A percentile compares a stretch with the other conserved stretches of the same genome.
Conservation (phyloP, 352 stramenopile species). For the Phytophthora tentaculata region DNA sequence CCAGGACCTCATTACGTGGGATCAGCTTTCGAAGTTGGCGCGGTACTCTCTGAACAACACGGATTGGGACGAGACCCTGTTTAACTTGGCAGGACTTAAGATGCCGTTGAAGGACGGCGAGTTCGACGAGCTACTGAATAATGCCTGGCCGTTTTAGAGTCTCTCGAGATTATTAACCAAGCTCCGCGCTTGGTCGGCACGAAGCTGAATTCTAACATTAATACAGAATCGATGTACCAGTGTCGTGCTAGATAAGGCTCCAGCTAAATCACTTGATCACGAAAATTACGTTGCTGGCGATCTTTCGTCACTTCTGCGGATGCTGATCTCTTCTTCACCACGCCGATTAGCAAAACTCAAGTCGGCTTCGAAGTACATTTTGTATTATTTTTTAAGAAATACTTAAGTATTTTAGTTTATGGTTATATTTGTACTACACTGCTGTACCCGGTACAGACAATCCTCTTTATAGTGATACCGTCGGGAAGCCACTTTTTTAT, state of each 20-base stretch:
- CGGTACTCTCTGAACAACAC: constrained; percentile 31
- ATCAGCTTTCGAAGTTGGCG: constrained; percentile 28
- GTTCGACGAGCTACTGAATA: constrained; percentile 25
- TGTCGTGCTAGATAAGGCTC: too few relatives aligned
- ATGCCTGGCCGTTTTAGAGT: constrained; percentile 33
- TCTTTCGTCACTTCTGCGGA: not conserved
- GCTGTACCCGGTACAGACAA: too few relatives aligned
- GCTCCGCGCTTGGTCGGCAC: not conserved
- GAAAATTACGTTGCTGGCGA: not conserved
- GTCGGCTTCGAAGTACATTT: too few relatives aligned
- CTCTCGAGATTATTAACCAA: constrained; percentile 4
- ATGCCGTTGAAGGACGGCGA: constrained; percentile 35
- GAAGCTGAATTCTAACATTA: constrained; percentile 13
- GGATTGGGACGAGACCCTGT: constrained; percentile 29
- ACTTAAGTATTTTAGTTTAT: too few relatives aligned
- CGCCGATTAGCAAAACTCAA: too few relatives aligned
- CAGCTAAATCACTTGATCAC: too few relatives aligned
- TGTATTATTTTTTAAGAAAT: too few relatives aligned
- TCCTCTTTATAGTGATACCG: too few relatives aligned
- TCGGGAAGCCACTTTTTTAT: too few relatives aligned
- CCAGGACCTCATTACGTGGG: constrained; percentile 37
- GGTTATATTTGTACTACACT: too few relatives aligned
- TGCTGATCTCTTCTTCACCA: not conserved
- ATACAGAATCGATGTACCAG: constrained; percentile 15
- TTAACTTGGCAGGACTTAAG: constrained; percentile 16